Evolutionary conservation across 202 grass and related monocot genomes (phyloP).

Genomic region (Carex arenaria): DNA sequence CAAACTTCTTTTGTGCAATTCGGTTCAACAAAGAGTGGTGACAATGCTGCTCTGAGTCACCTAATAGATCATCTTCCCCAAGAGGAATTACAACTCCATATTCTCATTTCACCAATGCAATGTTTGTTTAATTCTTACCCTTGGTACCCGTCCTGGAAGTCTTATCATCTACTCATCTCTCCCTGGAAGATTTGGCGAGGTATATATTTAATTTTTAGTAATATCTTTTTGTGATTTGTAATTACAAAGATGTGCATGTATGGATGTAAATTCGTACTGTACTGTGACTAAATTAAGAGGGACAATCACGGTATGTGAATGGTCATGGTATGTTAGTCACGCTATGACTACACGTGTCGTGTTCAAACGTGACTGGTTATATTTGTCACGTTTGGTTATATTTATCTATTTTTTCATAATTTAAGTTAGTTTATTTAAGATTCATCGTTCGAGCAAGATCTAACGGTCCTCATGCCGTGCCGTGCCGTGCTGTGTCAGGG

Average conservation of each 20-base stretch:
- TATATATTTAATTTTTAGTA: conserved; percentile 3
- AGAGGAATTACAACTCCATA: conserved; percentile 49
- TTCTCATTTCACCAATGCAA: conserved; percentile 60
- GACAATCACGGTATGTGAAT: too few relatives aligned
- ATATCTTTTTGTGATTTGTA: neutral
- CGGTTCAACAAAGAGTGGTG: conserved; percentile 65
- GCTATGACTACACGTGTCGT: too few relatives aligned
- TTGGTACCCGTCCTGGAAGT: conserved; percentile 58
- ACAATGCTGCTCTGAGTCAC: conserved; percentile 72
- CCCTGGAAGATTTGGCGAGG: conserved; percentile 62
- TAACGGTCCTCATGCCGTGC: too few relatives aligned
- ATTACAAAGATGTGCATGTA: neutral
- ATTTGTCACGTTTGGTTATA: too few relatives aligned
- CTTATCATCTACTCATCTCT: conserved; percentile 40
- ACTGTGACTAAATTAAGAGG: too few relatives aligned
- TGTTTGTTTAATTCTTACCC: conserved; percentile 93
- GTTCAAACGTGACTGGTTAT: too few relatives aligned
- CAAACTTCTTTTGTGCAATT: conserved; percentile 74
- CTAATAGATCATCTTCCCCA: conserved; percentile 47
- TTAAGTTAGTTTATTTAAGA: too few relatives aligned
- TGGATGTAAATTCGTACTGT: too few relatives aligned
- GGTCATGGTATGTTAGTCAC: too few relatives aligned
- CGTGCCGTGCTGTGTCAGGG: too few relatives aligned
- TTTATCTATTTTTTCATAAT: too few relatives aligned
- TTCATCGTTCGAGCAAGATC: too few relatives aligned